A percentile compares a stretch with the other conserved stretches of the same genome.
Conservation (phyloP, 83 land plant species). For the Thuja plicata region DNA sequence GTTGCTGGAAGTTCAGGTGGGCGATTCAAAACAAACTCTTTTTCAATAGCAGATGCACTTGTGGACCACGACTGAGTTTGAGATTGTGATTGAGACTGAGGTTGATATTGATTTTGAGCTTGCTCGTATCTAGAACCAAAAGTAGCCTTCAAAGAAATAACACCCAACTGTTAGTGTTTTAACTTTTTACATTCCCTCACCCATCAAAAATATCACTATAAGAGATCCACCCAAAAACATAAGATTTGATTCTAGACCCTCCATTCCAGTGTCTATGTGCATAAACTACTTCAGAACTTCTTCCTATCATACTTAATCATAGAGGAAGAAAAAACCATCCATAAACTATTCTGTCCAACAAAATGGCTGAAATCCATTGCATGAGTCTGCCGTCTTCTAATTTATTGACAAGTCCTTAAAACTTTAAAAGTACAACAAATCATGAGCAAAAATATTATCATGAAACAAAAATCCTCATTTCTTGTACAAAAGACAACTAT, state of each 20-base stretch:
- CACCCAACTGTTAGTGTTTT: not conserved
- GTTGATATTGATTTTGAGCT: not conserved
- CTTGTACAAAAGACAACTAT: not conserved
- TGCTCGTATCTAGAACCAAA: conserved; percentile 23
- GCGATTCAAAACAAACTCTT: not conserved
- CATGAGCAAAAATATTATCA: not conserved
- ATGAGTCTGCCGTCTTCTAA: not conserved
- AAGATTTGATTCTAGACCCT: not conserved
- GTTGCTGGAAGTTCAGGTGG: not conserved
- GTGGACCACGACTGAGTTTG: conserved; percentile 16
- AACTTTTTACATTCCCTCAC: not conserved
- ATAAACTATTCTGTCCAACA: not conserved
- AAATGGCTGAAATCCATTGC: not conserved
- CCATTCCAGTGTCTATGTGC: not conserved
- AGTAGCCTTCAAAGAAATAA: conserved; percentile 18
- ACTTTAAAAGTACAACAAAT: not conserved
- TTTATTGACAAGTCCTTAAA: not conserved
- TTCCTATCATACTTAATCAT: not conserved
- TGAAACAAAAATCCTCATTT: not conserved
- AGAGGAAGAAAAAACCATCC: not conserved
- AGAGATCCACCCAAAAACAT: not conserved
- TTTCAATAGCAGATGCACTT: not conserved
- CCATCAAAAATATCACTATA: not conserved
- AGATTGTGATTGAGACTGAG: conserved; percentile 21
- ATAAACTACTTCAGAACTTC: not conserved